A percentile compares a stretch with the other conserved stretches of the same genome.
phyloP scores from a whole-genome alignment of 768 basidiomycete species.

The Lentinula sp. region DNA sequence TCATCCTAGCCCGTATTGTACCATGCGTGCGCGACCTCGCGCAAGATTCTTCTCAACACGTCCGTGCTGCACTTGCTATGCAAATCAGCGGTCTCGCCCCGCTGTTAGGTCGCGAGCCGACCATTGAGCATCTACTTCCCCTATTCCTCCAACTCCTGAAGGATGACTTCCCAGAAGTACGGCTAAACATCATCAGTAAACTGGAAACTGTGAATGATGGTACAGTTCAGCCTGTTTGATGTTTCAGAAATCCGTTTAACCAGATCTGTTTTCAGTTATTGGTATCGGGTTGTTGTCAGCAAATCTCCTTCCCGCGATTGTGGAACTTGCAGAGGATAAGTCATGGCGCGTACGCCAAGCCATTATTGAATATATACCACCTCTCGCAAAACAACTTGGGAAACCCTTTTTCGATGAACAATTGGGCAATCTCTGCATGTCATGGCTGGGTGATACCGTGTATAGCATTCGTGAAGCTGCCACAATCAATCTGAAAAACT shows the following conservation, averaged over 20 bases:
- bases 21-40: slow-evolving; percentile 94
- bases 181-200: slow-evolving; percentile 97
- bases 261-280: slow-evolving; percentile 57
- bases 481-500: slow-evolving; percentile 90
- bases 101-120: slow-evolving; percentile 86
- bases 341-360: slow-evolving; percentile 99
- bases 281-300: slow-evolving; percentile 93
- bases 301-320: slow-evolving; percentile 93
- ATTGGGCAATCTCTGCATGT: slow-evolving; percentile 95
- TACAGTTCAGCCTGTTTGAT: slow-evolving; percentile 26
- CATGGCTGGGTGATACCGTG: slow-evolving; percentile 97
- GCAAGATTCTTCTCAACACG: slow-evolving; percentile 93
- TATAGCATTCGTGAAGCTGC: slow-evolving; percentile 99
- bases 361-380: slow-evolving; percentile 99
- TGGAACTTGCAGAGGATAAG: slow-evolving; percentile 97
- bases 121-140: slow-evolving; percentile 94
- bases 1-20: slow-evolving; percentile 87
- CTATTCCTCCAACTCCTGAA: slow-evolving; percentile 95
- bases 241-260: not conserved
- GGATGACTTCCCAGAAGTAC: slow-evolving; percentile 97
- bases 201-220: slow-evolving; percentile 92
- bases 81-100: slow-evolving; percentile 97
- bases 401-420: slow-evolving; percentile 97
- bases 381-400: slow-evolving; percentile 96
- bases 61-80: slow-evolving; percentile 91